Evolutionary conservation across 2,329 filamentous ascomycete species (phyloP).

Genomic region (Ceratocystis destructans): DNA sequence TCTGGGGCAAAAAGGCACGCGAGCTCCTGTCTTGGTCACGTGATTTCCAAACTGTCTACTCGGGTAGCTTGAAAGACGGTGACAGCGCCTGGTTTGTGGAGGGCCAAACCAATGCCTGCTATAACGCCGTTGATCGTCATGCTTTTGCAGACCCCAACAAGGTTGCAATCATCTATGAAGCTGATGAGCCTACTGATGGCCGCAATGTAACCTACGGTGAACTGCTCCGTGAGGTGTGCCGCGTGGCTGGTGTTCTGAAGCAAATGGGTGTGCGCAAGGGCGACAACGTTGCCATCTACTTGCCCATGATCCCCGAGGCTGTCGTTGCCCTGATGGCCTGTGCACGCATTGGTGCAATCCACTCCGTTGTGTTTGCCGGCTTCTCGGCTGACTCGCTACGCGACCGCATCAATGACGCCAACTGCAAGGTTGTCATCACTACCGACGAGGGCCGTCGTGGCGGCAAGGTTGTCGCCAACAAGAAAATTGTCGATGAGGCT

Average conservation of each 20-base stretch:
- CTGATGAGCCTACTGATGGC: conserved; percentile 76
- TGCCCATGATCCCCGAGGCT: conserved; percentile 98
- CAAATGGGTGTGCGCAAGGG: conserved; percentile 95
- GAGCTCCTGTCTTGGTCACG: conserved; percentile 81
- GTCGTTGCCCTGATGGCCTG: conserved; percentile 83
- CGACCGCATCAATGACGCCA: conserved; percentile 82
- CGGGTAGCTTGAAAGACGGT: conserved; percentile 61
- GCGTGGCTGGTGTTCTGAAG: conserved; percentile 75
- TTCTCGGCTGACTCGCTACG: conserved; percentile 94
- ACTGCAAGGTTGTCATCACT: conserved; percentile 89
- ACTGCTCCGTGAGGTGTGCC: conserved; percentile 82
- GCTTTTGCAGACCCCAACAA: conserved; percentile 88
- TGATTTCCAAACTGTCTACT: conserved; percentile 81
- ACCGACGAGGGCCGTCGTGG: conserved; percentile 96
- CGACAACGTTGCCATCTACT: conserved; percentile 90
- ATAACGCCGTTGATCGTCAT: conserved; percentile 94
- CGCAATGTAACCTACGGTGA: conserved; percentile 86
- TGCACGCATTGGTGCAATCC: conserved; percentile 80
- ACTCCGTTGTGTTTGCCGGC: conserved; percentile 95
- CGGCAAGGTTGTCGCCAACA: conserved; percentile 92
- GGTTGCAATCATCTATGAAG: conserved; percentile 96
- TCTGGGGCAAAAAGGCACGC: conserved; percentile 77
- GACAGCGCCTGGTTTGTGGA: conserved; percentile 93
- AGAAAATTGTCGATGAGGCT: conserved; percentile 98
- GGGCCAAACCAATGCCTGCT: conserved; percentile 85